Conservation (phyloP, 2,329 filamentous ascomycete genomes). For the Paecilomyces dactylethromorphus region DNA sequence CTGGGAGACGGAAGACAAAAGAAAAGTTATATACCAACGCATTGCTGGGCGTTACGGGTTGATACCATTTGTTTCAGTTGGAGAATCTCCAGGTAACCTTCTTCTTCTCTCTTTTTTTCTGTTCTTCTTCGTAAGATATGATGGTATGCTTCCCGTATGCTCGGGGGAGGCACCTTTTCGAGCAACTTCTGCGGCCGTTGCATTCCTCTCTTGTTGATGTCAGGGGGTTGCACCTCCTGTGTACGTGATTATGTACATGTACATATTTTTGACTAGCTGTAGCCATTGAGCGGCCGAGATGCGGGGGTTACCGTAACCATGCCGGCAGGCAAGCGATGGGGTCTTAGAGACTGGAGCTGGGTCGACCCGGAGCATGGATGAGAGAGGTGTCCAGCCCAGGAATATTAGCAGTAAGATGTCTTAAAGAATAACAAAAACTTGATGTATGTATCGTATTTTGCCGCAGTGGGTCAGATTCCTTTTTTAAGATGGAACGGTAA, state of each 20-base stretch:
- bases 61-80: slow-evolving; percentile 22
- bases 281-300: neutral
- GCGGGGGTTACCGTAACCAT: neutral
- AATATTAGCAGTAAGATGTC: too few relatives aligned
- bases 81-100: neutral
- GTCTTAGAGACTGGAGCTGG: neutral
- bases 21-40: slow-evolving; percentile 21
- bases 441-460: too few relatives aligned
- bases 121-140: neutral
- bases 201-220: neutral
- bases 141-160: neutral
- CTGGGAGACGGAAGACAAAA: slow-evolving; percentile 19
- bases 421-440: too few relatives aligned
- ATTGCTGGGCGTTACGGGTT: slow-evolving; percentile 29
- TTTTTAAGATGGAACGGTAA: too few relatives aligned
- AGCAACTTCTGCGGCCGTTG: neutral
- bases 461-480: too few relatives aligned
- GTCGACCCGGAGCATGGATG: neutral
- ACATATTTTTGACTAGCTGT: neutral
- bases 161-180: neutral
- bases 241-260: neutral
- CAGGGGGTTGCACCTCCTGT: neutral
- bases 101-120: neutral
- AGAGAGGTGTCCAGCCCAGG: neutral
- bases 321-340: neutral